Evolutionary conservation across 1,284 basidiomycete species (phyloP).

Genomic region (Exobasidium cylindrosporum): DNA sequence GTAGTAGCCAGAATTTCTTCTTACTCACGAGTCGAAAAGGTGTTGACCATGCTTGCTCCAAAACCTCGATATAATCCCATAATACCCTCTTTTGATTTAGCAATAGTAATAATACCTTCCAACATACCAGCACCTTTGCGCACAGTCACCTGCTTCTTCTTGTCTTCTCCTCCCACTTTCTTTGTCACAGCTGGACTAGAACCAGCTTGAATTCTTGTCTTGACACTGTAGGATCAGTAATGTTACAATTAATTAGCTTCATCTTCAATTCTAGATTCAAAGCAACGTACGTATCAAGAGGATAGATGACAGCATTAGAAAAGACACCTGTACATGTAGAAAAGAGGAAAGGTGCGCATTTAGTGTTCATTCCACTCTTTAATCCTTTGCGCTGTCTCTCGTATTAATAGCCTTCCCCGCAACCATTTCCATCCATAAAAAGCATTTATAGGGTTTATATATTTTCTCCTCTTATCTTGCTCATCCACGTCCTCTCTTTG

Average conservation of each 20-base stretch:
- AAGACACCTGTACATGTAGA: constrained; percentile 48
- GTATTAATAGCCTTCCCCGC: too few relatives aligned
- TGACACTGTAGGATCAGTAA: constrained; percentile 60
- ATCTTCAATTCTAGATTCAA: too few relatives aligned
- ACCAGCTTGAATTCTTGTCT: constrained; percentile 80
- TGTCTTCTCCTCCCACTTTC: constrained; percentile 53
- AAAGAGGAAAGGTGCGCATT: too few relatives aligned
- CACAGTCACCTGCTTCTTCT: constrained; percentile 63
- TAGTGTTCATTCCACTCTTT: too few relatives aligned
- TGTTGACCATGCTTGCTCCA: constrained; percentile 95
- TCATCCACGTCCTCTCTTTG: neutral
- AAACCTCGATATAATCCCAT: constrained; percentile 88
- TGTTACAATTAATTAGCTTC: too few relatives aligned
- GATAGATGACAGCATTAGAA: constrained; percentile 71
- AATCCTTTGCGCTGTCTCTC: too few relatives aligned
- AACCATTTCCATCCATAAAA: too few relatives aligned
- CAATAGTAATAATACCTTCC: constrained; percentile 46
- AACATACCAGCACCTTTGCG: constrained; percentile 44
- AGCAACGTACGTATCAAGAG: constrained; percentile 76
- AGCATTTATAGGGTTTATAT: neutral
- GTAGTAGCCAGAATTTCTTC: neutral
- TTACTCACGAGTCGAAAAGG: constrained; percentile 79
- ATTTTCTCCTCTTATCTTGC: neutral
- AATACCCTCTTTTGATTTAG: constrained; percentile 41
- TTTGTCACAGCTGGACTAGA: constrained; percentile 58